These are phyloP conservation scores for Aphanomyces invadans DNA, from an alignment of 352 stramenopile genomes.

Conservation along the genomic window DNA sequence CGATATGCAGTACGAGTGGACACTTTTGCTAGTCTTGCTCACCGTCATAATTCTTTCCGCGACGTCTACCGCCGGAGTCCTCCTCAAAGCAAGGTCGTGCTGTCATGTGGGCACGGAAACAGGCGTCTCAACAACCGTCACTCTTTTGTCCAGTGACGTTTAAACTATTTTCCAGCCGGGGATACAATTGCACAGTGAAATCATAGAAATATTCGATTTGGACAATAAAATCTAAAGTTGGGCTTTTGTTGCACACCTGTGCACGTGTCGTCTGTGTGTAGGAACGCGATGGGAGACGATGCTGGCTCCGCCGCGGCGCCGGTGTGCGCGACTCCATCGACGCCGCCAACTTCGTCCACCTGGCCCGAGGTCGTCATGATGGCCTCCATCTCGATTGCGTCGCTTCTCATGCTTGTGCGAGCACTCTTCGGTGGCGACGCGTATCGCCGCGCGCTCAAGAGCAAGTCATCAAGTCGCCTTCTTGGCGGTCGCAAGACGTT, in stretches of 20 bases:
- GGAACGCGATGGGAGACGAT: not conserved
- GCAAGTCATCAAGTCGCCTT: not conserved
- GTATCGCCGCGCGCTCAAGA: not conserved
- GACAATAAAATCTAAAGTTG: too few species aligned
- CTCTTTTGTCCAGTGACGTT: too few species aligned
- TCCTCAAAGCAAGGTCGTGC: too few species aligned
- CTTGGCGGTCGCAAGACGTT: slow-evolving; percentile 7
- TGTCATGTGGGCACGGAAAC: too few species aligned
- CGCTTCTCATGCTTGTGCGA: slow-evolving; percentile 56
- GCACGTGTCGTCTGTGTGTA: not conserved
- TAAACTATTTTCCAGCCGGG: too few species aligned
- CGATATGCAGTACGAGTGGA: too few species aligned
- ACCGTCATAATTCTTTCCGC: too few species aligned
- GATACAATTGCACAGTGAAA: too few species aligned
- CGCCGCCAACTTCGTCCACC: not conserved
- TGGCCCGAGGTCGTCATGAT: slow-evolving; percentile 49
- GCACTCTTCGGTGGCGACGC: slow-evolving; percentile 34
- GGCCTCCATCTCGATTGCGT: slow-evolving; percentile 49
- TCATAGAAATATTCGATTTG: too few species aligned
- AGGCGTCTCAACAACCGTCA: too few species aligned
- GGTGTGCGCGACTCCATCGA: not conserved
- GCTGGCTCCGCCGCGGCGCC: not conserved
- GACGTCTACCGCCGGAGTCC: too few species aligned
- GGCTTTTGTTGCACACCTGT: not conserved
- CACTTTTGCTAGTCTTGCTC: too few species aligned